Evolutionary conservation across 2,329 filamentous ascomycete genomes (phyloP), one percentile per base, ranked within the genome.

Genomic region (Aspergillus pseudoviridinutans): DNA sequence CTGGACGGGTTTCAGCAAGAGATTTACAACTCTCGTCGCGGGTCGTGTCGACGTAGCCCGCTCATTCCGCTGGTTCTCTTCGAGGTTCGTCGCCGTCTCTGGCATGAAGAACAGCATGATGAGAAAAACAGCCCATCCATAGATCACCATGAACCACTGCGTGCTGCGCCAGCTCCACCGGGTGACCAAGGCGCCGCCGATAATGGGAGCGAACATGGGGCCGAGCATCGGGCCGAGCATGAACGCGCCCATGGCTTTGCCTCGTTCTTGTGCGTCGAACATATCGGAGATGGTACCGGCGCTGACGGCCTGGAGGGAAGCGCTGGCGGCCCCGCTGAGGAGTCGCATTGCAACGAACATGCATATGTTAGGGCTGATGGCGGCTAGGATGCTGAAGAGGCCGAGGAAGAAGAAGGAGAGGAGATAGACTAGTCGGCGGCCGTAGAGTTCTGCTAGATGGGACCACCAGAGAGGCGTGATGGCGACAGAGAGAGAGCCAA

Each of bases 381-480:
- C 75, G 1, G 66, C 65, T 20, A 77, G 53, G 17, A 74, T 64
- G 38, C 71, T 74, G 65, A 75, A 76, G 14, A 76, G 53, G 9
- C 70, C 49, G 53, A 72, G 76, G 2, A 76, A 54, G 35, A 67
- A 63, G 57, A 78, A 77, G 6, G 70, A 73, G 7, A 65, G 61
- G 4, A 78, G 62, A 54, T 76, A 76, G 42, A 76, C 72, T 1
- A 70, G 70, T 2, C 75, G 64, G 3, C 75, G 63, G 3, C 75
- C 75, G 3, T 75, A 59, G 1, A 71, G 71, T 56, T 78, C 74
- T 25, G 68, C 70, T 56, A 77, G 71, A 25, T 64, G 66, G 29
- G 66, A 71, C 75, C 75, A 77, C 72, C 73, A 77, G 0, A 77
- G 66, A 4, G 75, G 75, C 53, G 73, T 74, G 22, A 77, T 68